phyloP scores from a whole-genome alignment of 2,329 filamentous ascomycete genomes.

The Pseudogymnoascus sp. region DNA sequence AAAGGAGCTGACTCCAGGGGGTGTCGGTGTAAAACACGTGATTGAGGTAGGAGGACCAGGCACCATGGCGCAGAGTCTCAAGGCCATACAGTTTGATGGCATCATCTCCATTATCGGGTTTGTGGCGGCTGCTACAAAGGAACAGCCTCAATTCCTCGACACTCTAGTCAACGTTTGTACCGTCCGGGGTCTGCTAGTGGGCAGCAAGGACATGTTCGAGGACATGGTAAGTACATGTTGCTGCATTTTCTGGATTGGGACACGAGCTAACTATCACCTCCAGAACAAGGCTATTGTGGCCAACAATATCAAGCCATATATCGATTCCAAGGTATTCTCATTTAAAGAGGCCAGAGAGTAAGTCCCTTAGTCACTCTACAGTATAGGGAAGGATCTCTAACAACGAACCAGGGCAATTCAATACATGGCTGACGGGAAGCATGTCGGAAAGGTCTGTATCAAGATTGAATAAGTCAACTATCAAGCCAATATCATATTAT shows the following conservation, averaged over 20 bases:
- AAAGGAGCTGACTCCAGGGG: slow-evolving; percentile 30
- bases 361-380: slow-evolving; percentile 13
- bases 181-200: slow-evolving; percentile 40
- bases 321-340: slow-evolving; percentile 40
- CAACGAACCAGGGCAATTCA: slow-evolving; percentile 35
- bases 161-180: slow-evolving; percentile 32
- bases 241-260: not conserved
- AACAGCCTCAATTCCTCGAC: slow-evolving; percentile 28
- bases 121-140: slow-evolving; percentile 24
- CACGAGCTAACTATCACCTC: not conserved
- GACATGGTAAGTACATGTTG: slow-evolving; percentile 33
- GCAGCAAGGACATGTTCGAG: slow-evolving; percentile 42
- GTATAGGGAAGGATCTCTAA: not conserved
- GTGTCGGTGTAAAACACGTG: slow-evolving; percentile 36
- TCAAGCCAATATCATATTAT: not conserved
- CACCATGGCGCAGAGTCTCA: slow-evolving; percentile 35
- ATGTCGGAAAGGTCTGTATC: slow-evolving; percentile 43
- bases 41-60: slow-evolving; percentile 37
- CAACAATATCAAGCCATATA: slow-evolving; percentile 38
- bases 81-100: slow-evolving; percentile 35
- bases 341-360: slow-evolving; percentile 39
- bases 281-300: slow-evolving; percentile 41
- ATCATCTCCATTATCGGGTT: slow-evolving; percentile 35
- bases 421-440: slow-evolving; percentile 44
- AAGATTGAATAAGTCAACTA: slow-evolving; percentile 23